A percentile compares a stretch with the other conserved stretches of the same genome.
phyloP scores from a whole-genome alignment of 306 rosid genomes.

The Begonia peltatifolia region DNA sequence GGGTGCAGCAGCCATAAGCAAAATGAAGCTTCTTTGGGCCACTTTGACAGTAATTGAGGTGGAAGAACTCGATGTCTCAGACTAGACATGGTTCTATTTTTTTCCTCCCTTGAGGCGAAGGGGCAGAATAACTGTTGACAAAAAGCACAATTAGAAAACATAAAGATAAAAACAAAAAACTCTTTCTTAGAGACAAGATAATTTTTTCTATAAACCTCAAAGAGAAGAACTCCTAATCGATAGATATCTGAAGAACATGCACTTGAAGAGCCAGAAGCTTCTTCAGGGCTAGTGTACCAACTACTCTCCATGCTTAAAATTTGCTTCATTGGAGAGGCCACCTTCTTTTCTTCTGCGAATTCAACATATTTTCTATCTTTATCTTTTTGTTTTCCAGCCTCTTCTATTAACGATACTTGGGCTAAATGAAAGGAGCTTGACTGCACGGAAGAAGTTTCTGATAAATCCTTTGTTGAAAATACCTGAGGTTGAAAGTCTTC shows the following conservation, averaged over 20 bases:
- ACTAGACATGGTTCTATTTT: constrained; percentile 79
- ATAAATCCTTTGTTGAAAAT: constrained; percentile 36
- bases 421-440: constrained; percentile 64
- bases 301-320: constrained; percentile 64
- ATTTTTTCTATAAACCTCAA: constrained; percentile 45
- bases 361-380: constrained; percentile 44
- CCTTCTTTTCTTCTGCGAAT: constrained; percentile 52
- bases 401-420: constrained; percentile 44
- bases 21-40: constrained; percentile 98
- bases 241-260: constrained; percentile 84
- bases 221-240: constrained; percentile 83
- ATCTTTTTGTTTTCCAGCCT: too few species aligned
- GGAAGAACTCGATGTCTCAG: constrained; percentile 96
- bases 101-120: constrained; percentile 72
- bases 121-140: constrained; percentile 85
- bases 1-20: constrained; percentile 95
- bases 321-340: constrained; percentile 89
- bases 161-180: neutral
- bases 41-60: constrained; percentile 85
- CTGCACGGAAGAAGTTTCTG: constrained; percentile 77
- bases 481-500: constrained; percentile 34
- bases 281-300: constrained; percentile 95
- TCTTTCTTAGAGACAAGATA: neutral
- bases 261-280: constrained; percentile 38
- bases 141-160: constrained; percentile 12